A percentile compares a stretch with the other conserved stretches of the same genome.
These are phyloP conservation scores for Cenchrus purpureus DNA, from an alignment of 176 grass and related monocot genomes.

Conservation along the genomic window DNA sequence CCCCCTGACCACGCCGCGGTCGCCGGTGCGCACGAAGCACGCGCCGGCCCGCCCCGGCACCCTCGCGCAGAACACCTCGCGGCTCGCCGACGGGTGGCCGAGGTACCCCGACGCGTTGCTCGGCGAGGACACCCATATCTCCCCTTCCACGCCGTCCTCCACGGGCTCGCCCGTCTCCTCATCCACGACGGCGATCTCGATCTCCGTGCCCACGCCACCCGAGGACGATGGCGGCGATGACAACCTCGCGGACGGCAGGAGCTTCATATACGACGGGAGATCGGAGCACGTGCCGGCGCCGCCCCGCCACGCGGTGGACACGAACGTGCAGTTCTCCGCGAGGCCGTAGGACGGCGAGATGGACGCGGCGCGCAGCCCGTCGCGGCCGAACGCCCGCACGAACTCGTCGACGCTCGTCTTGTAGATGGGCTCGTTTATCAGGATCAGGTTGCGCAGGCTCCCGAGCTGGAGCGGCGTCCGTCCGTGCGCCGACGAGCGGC, in stretches of 20 bases:
- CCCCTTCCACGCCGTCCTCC: slow-evolving; percentile 60
- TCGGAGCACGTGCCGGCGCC: neutral
- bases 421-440: slow-evolving; percentile 69
- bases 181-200: slow-evolving; percentile 55
- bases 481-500: slow-evolving; percentile 9
- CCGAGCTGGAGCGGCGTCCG: slow-evolving; percentile 34
- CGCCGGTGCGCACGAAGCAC: slow-evolving; percentile 64
- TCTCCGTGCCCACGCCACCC: slow-evolving; percentile 20
- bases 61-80: slow-evolving; percentile 46
- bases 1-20: slow-evolving; percentile 50
- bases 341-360: slow-evolving; percentile 65
- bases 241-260: slow-evolving; percentile 61
- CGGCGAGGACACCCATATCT: slow-evolving; percentile 68
- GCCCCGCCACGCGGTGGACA: slow-evolving; percentile 63
- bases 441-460: slow-evolving; percentile 63
- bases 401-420: slow-evolving; percentile 48
- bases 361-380: slow-evolving; percentile 39
- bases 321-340: slow-evolving; percentile 72
- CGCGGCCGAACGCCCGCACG: slow-evolving; percentile 30
- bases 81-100: slow-evolving; percentile 55
- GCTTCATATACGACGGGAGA: slow-evolving; percentile 49
- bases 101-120: slow-evolving; percentile 75
- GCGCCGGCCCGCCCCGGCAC: slow-evolving; percentile 22
- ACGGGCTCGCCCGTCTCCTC: slow-evolving; percentile 53
- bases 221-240: neutral